Base-by-base conservation (phyloP, 768 basidiomycete species). In the Boletus barrowsii region DNA sequence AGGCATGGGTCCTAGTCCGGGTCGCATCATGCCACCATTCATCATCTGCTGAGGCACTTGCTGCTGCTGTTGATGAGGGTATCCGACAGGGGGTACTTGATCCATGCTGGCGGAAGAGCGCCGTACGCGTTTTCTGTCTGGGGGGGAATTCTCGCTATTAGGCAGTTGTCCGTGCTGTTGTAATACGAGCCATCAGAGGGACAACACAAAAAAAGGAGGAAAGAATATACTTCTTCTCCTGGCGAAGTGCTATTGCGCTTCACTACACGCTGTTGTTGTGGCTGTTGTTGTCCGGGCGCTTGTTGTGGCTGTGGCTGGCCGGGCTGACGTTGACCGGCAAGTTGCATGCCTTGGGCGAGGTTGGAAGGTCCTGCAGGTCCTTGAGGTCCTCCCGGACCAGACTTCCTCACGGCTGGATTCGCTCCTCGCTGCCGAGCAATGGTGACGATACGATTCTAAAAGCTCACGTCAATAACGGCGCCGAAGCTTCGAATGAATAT, bases 211-310 rank as follows among this genome's bases (percentile, higher is more conserved):
- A 43, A n/a, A 46, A 50, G 39, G 39, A 17, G 55, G n/a, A 53
- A 41, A 30, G 42, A 52, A 59, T 57, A 58, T 59, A 84, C 83
- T 62, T 84, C 84, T 68, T 84, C 84, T 35, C 76, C 79, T 7
- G 84, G 84, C 7, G 83, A 83, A 11, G 81, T 84, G 64, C 82
- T 85, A 58, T 72, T 83, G 58, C 84, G 76, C 60, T 84, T 83
- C 20, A 69, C 71, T 13, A 66, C 55, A 20, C 65, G 71, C 17
- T 66, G 60, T 10, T 55, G 55, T 14, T 67, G 72, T 4, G 26
- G 58, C 20, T 57, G 66, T 17, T 57, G 59, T 33, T 67, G 70
- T 48, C 63, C 70, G 35, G 63, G 75, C 2, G 51, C 56, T 42
- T 68, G 66, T 0, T 52, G 62, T 30, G 56, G 68, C 55, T 68